These are phyloP conservation scores for Candida orba DNA, from an alignment of 805 yeast species.

Conservation along the genomic window DNA sequence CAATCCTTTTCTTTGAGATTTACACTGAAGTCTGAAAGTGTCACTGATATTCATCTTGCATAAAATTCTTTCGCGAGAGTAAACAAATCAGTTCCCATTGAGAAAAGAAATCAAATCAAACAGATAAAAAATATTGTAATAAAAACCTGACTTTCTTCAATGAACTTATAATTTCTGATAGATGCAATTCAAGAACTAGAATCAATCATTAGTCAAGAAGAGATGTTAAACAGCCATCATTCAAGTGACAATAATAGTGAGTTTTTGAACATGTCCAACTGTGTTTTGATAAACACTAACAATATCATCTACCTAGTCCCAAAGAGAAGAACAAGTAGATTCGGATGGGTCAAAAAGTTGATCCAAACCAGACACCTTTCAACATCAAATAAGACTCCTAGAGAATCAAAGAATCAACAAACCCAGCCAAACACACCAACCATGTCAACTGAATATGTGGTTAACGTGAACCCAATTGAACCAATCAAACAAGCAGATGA, in stretches of 20 bases:
- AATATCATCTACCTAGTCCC: not conserved
- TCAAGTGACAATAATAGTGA: not conserved
- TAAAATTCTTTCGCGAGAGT: too few relatives aligned
- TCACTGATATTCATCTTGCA: too few relatives aligned
- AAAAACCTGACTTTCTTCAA: too few relatives aligned
- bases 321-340: not conserved
- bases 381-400: not conserved
- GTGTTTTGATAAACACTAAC: not conserved
- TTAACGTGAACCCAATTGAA: not conserved
- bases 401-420: not conserved
- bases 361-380: not conserved
- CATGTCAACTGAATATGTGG: not conserved
- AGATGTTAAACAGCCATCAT: too few relatives aligned
- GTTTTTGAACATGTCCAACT: not conserved
- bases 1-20: too few relatives aligned
- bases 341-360: not conserved
- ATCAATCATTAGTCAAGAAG: too few relatives aligned
- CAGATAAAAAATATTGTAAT: too few relatives aligned
- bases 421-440: not conserved
- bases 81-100: too few relatives aligned
- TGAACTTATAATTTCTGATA: too few relatives aligned
- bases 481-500: not conserved
- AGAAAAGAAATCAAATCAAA: too few relatives aligned
- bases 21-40: too few relatives aligned
- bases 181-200: too few relatives aligned